phyloP scores from a whole-genome alignment of 257 asterid species.

The Solanum clarkiae region DNA sequence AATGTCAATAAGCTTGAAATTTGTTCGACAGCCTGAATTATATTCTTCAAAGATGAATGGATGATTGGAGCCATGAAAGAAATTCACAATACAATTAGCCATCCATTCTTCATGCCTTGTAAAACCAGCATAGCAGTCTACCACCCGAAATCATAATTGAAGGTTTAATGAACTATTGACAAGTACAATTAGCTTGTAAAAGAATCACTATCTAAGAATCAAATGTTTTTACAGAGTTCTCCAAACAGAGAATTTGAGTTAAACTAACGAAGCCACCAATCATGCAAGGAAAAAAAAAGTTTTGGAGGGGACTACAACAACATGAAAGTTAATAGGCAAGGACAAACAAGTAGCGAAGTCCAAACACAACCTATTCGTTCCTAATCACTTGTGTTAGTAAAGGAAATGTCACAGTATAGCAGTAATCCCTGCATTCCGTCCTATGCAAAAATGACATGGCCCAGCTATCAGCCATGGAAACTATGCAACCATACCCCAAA shows the following conservation, averaged over 20 bases:
- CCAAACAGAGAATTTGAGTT: neutral
- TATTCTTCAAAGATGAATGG: neutral
- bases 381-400: constrained; percentile 4
- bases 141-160: neutral
- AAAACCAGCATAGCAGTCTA: neutral
- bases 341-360: constrained; percentile 1
- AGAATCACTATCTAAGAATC: neutral
- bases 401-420: constrained; percentile 7
- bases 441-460: neutral
- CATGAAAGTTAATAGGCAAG: neutral
- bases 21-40: neutral
- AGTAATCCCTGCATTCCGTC: constrained; percentile 5
- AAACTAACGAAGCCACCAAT: neutral
- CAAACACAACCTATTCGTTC: constrained; percentile 5
- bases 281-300: neutral
- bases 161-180: neutral
- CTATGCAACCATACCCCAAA: neutral
- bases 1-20: neutral
- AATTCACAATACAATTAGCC: neutral
- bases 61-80: neutral
- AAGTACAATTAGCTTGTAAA: neutral
- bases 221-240: neutral
- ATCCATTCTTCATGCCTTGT: neutral
- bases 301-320: neutral
- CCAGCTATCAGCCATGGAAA: neutral